Base-by-base conservation (phyloP, 805 yeast genomes). In the Saturnispora halmiae region DNA sequence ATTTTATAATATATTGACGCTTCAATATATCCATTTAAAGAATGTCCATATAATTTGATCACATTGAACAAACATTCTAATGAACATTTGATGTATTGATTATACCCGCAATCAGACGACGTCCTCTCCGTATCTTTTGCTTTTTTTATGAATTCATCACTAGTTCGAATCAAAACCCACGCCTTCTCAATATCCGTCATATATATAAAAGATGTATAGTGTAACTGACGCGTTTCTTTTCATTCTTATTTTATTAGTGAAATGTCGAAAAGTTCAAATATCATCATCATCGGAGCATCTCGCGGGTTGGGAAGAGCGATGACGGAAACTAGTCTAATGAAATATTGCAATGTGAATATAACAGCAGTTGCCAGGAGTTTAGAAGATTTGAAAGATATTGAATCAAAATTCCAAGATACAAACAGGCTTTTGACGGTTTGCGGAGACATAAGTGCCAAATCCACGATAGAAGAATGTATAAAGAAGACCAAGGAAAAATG, bases 291-390 rank as follows among this genome's bases (percentile, higher is more conserved):
- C 1, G 83, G 85, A 28, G 79, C 77, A 6, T 77, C 85, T 2
- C 70, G 73, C 56, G 94, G 96, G 4, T 80, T 90, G 52, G 98
- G 98, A 2, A 72, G 69, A n/a, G 71, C 87, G 1, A 76, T 82
- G 49, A 85, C 80, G 3, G 69, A 72, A 29, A 52, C 64, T 13
- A 60, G 74, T 15, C 60, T 87, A 1, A 35, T 58, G 2, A 40
- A 61, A 3, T 51, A 60, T 3, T 50, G 63, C 0, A 47, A 54
- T 1, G 40, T 43, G 1, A 64, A 65, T 29, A 73, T 83, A 4
- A 71, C 83, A 10, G 86, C 86, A 0, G 73, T 85, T 22, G 88
- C 95, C 0, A 73, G 96, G 51, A 66, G 83, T 4, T 67, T 64
- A 34, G 64, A 59, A 0, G 65, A 70, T 1, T 55, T 84, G 43